Evolutionary conservation across 2,329 filamentous ascomycete species (phyloP).

Genomic region (Magnaporthales sp.): DNA sequence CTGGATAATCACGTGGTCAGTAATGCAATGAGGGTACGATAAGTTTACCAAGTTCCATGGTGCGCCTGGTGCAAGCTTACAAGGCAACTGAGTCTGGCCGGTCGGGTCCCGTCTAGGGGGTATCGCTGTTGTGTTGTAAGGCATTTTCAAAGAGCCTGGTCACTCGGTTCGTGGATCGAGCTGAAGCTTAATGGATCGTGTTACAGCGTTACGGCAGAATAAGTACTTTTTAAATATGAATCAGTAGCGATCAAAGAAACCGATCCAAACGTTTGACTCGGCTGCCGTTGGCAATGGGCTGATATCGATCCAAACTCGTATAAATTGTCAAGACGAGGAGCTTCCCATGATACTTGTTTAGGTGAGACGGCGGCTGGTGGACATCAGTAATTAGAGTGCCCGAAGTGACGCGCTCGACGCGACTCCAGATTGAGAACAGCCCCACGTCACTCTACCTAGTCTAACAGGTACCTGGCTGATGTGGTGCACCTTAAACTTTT

Average conservation of each 20-base stretch:
- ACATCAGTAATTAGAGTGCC: not conserved
- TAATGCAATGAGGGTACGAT: not conserved
- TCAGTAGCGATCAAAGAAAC: not conserved
- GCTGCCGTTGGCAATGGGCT: not conserved
- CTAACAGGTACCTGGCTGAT: no score
- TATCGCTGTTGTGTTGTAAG: conserved; percentile 82
- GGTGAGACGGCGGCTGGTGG: not conserved
- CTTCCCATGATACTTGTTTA: no score
- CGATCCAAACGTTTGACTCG: not conserved
- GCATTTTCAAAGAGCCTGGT: conserved; percentile 46
- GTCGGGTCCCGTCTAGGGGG: conserved; percentile 73
- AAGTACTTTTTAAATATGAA: not conserved
- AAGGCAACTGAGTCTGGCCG: conserved; percentile 74
- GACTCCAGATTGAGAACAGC: not conserved
- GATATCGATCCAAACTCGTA: not conserved
- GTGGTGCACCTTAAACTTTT: not conserved
- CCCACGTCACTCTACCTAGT: not conserved
- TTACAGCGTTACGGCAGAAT: not conserved
- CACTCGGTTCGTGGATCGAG: not conserved
- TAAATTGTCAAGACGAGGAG: not conserved
- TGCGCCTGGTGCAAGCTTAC: conserved; percentile 40
- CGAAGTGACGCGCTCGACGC: not conserved
- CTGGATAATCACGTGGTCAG: conserved; percentile 34
- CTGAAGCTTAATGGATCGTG: not conserved
- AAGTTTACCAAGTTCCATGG: not conserved